A percentile compares a stretch with the other conserved stretches of the same genome.
Conservation (phyloP, 2,329 filamentous ascomycete genomes). For the Penicillium sp. region DNA sequence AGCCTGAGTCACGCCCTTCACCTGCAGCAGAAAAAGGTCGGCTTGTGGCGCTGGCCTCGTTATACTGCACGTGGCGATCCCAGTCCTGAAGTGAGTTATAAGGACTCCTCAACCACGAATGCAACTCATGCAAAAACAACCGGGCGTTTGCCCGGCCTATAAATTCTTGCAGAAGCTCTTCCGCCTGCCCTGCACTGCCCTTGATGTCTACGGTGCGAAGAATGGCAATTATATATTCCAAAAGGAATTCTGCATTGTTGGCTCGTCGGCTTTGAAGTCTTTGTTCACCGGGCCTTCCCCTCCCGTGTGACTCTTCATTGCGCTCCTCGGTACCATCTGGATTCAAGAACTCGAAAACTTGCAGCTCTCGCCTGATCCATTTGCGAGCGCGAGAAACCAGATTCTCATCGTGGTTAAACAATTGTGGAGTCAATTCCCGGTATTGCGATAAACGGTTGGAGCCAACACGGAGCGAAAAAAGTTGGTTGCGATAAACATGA, state of each 20-base stretch:
- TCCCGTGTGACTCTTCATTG: background rate
- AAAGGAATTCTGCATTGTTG: slow-evolving; percentile 74
- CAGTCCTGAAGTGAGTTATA: slow-evolving; percentile 68
- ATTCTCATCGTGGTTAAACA: slow-evolving; percentile 61
- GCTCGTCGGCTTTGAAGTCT: slow-evolving; percentile 45
- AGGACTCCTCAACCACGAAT: slow-evolving; percentile 78
- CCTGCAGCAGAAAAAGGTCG: background rate
- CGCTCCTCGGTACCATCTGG: slow-evolving; percentile 23
- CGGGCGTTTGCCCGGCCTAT: slow-evolving; percentile 68
- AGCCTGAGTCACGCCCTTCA: background rate
- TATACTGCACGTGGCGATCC: slow-evolving; percentile 77
- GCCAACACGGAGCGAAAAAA: slow-evolving; percentile 78
- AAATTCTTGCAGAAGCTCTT: slow-evolving; percentile 74
- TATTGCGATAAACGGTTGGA: slow-evolving; percentile 75
- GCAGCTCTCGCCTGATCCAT: slow-evolving; percentile 79
- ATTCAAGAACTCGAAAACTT: slow-evolving; percentile 72
- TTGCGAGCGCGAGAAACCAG: slow-evolving; percentile 72
- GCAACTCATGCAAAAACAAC: slow-evolving; percentile 80
- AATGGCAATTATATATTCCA: slow-evolving; percentile 82
- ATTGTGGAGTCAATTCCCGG: slow-evolving; percentile 64
- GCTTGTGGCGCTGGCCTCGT: slow-evolving; percentile 18
- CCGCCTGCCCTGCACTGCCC: slow-evolving; percentile 71
- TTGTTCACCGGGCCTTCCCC: slow-evolving; percentile 26
- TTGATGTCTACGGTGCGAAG: slow-evolving; percentile 79
- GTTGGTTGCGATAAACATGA: slow-evolving; percentile 65